These are phyloP conservation scores for Mortierella polycephala DNA, from an alignment of 371 early-diverging fungal genomes.

Conservation along the genomic window DNA sequence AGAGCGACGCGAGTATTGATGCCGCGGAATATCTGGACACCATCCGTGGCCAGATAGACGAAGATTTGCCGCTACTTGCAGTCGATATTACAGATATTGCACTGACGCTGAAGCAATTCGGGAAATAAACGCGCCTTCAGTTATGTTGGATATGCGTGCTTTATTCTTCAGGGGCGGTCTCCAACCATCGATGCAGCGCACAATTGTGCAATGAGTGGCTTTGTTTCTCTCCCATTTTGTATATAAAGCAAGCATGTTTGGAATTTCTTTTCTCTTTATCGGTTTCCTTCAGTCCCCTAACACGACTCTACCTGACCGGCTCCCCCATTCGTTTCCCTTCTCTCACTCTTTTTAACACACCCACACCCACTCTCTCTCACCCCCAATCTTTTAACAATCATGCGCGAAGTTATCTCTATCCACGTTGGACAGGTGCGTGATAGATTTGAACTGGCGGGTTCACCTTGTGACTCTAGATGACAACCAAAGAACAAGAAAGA, in stretches of 20 bases:
- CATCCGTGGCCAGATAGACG: not conserved
- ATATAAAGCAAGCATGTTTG: slow-evolving; percentile 16
- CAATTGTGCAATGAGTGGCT: not conserved
- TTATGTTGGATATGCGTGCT: no score
- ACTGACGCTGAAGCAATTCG: not conserved
- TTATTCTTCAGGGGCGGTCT: no score
- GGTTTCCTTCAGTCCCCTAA: slow-evolving; percentile 53
- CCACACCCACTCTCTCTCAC: not conserved
- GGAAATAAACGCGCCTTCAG: not conserved
- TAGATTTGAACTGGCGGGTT: not conserved
- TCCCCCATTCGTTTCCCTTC: slow-evolving; percentile 18
- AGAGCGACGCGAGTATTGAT: not conserved
- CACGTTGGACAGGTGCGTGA: slow-evolving; percentile 74
- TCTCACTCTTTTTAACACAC: slow-evolving; percentile 7
- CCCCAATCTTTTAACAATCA: slow-evolving; percentile 52
- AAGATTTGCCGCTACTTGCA: not conserved
- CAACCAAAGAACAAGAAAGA: not conserved
- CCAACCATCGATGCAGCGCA: no score
- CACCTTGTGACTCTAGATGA: not conserved
- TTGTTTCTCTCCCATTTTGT: not conserved
- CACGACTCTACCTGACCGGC: slow-evolving; percentile 49
- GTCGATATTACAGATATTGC: not conserved
- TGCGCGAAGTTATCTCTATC: slow-evolving; percentile 98
- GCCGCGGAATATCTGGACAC: not conserved
- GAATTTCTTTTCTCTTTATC: slow-evolving; percentile 39